These are phyloP conservation scores for Aphanocladium album DNA, from an alignment of 2,329 filamentous ascomycete species.

Conservation along the genomic window DNA sequence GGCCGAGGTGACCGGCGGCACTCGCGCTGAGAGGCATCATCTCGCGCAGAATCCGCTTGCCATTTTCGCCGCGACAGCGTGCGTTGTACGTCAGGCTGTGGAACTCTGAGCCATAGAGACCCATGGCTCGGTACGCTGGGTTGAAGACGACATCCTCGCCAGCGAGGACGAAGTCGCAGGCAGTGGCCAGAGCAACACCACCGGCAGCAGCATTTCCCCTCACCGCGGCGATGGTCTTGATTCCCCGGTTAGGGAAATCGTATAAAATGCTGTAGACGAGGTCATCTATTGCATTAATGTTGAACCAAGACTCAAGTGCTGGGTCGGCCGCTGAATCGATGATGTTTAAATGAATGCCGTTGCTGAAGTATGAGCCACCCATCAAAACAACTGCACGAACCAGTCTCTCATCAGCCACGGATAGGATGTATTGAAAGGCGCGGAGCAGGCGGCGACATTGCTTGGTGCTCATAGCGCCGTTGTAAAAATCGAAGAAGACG, in stretches of 20 bases:
- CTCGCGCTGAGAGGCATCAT: conserved; percentile 35
- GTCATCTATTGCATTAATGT: conserved; percentile 41
- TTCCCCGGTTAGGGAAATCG: conserved; percentile 29
- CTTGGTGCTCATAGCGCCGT: conserved; percentile 37
- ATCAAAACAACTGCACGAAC: conserved; percentile 36
- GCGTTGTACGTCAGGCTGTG: conserved; percentile 35
- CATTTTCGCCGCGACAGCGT: conserved; percentile 30
- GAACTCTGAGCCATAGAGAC: conserved; percentile 35
- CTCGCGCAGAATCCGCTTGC: conserved; percentile 26
- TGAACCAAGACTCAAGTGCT: conserved; percentile 35
- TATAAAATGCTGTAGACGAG: conserved; percentile 33
- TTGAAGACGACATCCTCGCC: conserved; percentile 35
- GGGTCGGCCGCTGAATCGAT: conserved; percentile 35
- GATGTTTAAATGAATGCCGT: conserved; percentile 39
- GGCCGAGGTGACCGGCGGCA: conserved; percentile 31
- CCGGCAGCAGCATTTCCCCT: conserved; percentile 38
- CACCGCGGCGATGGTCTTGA: conserved; percentile 34
- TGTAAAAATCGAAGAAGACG: conserved; percentile 39
- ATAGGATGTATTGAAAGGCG: conserved; percentile 31
- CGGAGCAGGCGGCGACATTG: conserved; percentile 33
- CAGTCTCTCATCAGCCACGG: conserved; percentile 19
- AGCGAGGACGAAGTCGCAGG: conserved; percentile 32
- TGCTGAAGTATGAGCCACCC: conserved; percentile 36
- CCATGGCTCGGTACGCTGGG: conserved; percentile 35
- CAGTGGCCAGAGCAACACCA: conserved; percentile 36